Base-by-base conservation (phyloP, 129 eudicot species). In the Flaveria bidentis region DNA sequence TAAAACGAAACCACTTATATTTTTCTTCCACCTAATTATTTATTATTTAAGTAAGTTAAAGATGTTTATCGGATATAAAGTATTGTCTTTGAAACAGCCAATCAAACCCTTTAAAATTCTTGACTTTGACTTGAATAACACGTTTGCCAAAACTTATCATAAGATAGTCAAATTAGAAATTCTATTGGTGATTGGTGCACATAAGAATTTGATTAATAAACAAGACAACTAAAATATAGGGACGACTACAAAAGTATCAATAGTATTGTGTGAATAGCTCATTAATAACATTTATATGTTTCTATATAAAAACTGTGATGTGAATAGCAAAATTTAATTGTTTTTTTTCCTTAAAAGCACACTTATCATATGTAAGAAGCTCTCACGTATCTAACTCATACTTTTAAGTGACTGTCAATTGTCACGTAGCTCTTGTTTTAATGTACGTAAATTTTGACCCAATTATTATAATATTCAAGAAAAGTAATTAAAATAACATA, bases 121-220 rank as follows among this genome's bases (percentile, higher is more conserved):
- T 60, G n/a, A 25, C 66, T 26, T 62, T 28, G 42, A 62, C 66
- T 62, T 62, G 68, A 62, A 30, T 6, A 10, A 62, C 68, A 62
- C 67, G n/a, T 60, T 60, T 60, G 67, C 26, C 18, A 25, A 12
- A 60, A 0, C 39, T 60, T 16, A 25, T 60, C 7, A 60, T 4
- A 26, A 60, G 67, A 25, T 60, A n/a, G 39, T 14, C 41, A 60
- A 8, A 10, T 12, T 1, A 25, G 15, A 9, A 8, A 22, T 30
- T 30, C 36, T 30, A 30, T 3, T 3, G 30, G 30, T 26, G 30
- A 26, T 26, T 20, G 33, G 6, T 6, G 15, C 30, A 57, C 25
- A 6, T 13, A 14, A 4, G 18, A 55, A 55, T 57, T 57, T 57
- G 30, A 57, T 57, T 9, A 57, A 57, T 20, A 57, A 57, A 17